phyloP scores from a whole-genome alignment of 1,284 basidiomycete genomes.

The Sanguinoderma infundibulare region DNA sequence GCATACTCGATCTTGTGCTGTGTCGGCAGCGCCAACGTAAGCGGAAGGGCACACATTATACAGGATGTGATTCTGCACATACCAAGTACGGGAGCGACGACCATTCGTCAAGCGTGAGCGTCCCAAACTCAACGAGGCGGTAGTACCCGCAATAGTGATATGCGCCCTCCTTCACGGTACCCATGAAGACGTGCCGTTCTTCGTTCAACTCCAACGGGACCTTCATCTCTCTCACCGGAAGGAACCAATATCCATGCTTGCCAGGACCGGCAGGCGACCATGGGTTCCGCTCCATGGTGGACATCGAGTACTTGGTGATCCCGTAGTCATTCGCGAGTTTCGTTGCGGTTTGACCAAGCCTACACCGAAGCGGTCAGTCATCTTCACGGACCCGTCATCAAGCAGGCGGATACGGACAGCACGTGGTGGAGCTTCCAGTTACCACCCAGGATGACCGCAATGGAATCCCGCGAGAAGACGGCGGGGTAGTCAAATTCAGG shows the following conservation, averaged over 20 bases:
- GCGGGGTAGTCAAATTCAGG: not conserved
- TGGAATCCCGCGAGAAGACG: slow-evolving; percentile 8
- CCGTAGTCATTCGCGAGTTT: not conserved
- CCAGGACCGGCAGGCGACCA: not conserved
- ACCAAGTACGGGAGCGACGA: not conserved
- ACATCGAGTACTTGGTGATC: not conserved
- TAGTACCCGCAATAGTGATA: slow-evolving; percentile 1
- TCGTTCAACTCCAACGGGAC: not conserved
- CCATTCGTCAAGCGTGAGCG: not conserved
- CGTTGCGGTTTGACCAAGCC: not conserved
- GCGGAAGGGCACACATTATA: too few relatives aligned
- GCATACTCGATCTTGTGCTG: not conserved
- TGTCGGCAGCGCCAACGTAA: not conserved
- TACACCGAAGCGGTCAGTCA: not conserved
- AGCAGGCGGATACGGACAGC: not conserved
- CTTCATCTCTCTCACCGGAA: not conserved
- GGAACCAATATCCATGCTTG: slow-evolving; percentile 1
- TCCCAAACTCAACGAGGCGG: not conserved
- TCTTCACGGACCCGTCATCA: not conserved
- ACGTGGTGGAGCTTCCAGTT: not conserved
- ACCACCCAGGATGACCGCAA: slow-evolving; percentile 2
- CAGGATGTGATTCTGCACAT: not conserved
- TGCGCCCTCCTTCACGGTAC: not conserved
- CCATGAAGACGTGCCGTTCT: not conserved
- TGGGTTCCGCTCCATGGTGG: not conserved